Conservation (phyloP, 2,329 filamentous ascomycete species). For the Kalaharituber pfeilii region DNA sequence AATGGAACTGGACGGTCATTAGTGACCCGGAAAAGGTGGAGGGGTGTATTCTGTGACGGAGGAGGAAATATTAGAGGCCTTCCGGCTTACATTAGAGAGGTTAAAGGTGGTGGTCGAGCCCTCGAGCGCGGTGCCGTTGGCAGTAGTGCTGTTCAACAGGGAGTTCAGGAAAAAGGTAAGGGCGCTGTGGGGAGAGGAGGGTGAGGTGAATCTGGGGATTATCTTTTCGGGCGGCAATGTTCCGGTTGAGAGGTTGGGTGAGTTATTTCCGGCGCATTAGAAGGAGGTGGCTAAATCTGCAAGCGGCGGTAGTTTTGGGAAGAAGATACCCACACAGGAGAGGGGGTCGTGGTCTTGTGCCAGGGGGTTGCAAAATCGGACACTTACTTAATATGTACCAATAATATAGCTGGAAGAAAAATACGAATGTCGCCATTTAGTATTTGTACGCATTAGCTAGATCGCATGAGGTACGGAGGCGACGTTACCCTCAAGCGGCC, state of each 20-base stretch:
- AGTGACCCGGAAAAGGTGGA: slow-evolving; percentile 51
- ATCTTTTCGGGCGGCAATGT: slow-evolving; percentile 23
- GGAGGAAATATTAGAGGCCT: slow-evolving; percentile 58
- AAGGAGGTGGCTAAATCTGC: too few relatives aligned
- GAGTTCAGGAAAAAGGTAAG: slow-evolving; percentile 53
- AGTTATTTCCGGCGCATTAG: slow-evolving; percentile 17
- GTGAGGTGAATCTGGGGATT: slow-evolving; percentile 36
- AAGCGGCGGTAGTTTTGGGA: too few relatives aligned
- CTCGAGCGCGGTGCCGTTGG: slow-evolving; percentile 66
- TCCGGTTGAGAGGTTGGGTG: slow-evolving; percentile 20
- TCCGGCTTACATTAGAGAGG: slow-evolving; percentile 65
- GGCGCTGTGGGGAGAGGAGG: slow-evolving; percentile 36
- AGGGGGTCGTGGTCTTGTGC: too few relatives aligned
- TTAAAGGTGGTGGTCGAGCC: slow-evolving; percentile 88
- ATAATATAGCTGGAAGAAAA: too few relatives aligned
- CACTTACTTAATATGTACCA: too few relatives aligned
- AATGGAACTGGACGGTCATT: slow-evolving; percentile 60
- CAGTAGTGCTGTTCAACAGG: slow-evolving; percentile 68
- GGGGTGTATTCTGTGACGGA: slow-evolving; percentile 62
- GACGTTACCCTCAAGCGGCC: too few relatives aligned
- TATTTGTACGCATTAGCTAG: too few relatives aligned
- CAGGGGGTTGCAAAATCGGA: too few relatives aligned
- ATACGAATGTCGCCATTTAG: too few relatives aligned
- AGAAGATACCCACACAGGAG: too few relatives aligned
- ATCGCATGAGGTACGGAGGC: too few relatives aligned